A percentile compares a stretch with the other conserved stretches of the same genome.
Evolutionary conservation across 2,329 filamentous ascomycete genomes (phyloP).

Genomic region (Sphaerulina vaccinii): DNA sequence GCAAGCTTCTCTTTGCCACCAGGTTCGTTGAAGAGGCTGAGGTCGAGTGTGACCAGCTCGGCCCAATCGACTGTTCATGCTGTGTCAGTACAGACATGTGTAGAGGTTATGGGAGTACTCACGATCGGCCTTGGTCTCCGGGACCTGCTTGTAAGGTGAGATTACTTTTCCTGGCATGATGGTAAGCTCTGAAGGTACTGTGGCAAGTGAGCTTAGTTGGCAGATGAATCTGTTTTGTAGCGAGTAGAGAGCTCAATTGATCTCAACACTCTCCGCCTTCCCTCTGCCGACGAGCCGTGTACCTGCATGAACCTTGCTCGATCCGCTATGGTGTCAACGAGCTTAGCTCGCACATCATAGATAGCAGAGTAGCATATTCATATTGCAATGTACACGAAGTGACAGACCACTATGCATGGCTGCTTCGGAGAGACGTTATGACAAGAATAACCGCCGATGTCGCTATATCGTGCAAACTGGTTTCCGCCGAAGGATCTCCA

Average conservation of each 20-base stretch:
- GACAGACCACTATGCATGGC: too few species aligned
- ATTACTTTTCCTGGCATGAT: constrained; percentile 24
- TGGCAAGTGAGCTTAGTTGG: not conserved
- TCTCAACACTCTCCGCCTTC: constrained; percentile 5
- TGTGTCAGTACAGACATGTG: not conserved
- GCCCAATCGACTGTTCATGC: constrained; percentile 44
- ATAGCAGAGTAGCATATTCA: too few species aligned
- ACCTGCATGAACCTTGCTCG: constrained; percentile 13
- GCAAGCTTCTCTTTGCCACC: constrained; percentile 55
- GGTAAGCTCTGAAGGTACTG: not conserved
- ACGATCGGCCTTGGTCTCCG: constrained; percentile 35
- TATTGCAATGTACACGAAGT: too few species aligned
- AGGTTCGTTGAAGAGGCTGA: constrained; percentile 53
- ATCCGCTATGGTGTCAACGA: constrained; percentile 27
- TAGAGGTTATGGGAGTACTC: not conserved
- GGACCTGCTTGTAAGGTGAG: constrained; percentile 35
- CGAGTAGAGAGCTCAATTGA: not conserved
- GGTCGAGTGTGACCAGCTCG: constrained; percentile 58
- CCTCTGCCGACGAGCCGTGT: constrained; percentile 20
- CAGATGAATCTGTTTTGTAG: not conserved
- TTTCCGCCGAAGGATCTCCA: too few species aligned
- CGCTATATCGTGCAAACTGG: too few species aligned
- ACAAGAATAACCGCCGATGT: too few species aligned
- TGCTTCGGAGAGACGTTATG: too few species aligned
- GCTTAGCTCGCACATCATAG: constrained; percentile 27